Conservation (phyloP, 768 basidiomycete species). For the Agrocybe pediades region DNA sequence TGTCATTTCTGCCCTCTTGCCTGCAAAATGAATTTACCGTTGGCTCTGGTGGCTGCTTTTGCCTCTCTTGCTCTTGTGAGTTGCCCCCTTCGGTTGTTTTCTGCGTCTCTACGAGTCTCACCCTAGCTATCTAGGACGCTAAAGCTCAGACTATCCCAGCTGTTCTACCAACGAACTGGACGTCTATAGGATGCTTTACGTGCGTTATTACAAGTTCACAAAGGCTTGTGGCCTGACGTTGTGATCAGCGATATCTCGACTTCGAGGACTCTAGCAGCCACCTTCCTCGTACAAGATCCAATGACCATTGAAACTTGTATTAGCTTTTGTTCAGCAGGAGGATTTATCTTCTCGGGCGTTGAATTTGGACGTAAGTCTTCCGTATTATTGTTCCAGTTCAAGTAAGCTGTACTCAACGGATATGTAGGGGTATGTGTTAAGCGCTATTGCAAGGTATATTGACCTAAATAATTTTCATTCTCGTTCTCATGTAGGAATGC, state of each 20-base stretch:
- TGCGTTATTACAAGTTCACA: constrained; percentile 13
- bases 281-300: constrained; percentile 40
- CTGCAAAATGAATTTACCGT: constrained; percentile 3
- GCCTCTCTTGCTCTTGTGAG: constrained; percentile 12
- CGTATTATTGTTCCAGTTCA: neutral
- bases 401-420: neutral
- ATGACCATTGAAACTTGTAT: constrained; percentile 57
- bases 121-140: constrained; percentile 7
- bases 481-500: constrained; percentile 32
- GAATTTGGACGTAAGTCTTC: constrained; percentile 54
- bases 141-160: constrained; percentile 26
- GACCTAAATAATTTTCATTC: neutral
- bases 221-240: neutral
- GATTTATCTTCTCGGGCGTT: constrained; percentile 60
- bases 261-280: constrained; percentile 54
- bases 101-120: neutral
- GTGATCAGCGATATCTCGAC: constrained; percentile 35
- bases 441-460: neutral
- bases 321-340: constrained; percentile 32
- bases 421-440: neutral
- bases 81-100: neutral
- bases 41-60: constrained; percentile 4
- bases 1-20: constrained; percentile 10
- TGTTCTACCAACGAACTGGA: constrained; percentile 45
- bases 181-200: constrained; percentile 54